phyloP scores from a whole-genome alignment of 345 rosid species.

The Eucalyptus polybractea region DNA sequence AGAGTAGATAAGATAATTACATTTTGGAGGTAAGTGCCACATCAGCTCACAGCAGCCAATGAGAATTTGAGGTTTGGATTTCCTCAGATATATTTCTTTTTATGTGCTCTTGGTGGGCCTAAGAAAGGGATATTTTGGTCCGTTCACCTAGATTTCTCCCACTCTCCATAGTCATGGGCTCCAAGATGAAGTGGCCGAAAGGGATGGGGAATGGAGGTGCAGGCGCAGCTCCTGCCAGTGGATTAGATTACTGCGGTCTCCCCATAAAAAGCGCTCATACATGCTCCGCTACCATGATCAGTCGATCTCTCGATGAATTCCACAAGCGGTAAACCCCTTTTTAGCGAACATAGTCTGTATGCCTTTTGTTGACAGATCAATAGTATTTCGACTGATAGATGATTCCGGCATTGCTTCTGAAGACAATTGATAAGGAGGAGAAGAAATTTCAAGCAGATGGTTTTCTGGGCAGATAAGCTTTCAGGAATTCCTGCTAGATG shows the following conservation, averaged over 20 bases:
- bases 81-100: conserved; percentile 6
- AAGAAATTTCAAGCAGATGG: background rate
- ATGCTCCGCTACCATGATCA: background rate
- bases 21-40: conserved; percentile 22
- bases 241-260: background rate
- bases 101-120: background rate
- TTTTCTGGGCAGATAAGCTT: background rate
- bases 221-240: background rate
- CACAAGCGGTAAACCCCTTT: background rate
- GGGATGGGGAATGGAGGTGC: conserved; percentile 7
- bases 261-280: background rate
- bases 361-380: background rate
- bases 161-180: conserved; percentile 10
- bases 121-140: conserved; percentile 17
- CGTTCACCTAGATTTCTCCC: background rate
- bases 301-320: background rate
- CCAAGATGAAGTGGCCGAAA: background rate
- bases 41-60: conserved; percentile 43
- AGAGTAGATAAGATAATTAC: conserved; percentile 45
- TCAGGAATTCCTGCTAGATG: background rate
- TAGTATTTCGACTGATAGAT: background rate
- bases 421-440: background rate
- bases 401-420: background rate
- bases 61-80: conserved; percentile 34
- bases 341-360: background rate